A percentile compares a stretch with the other conserved stretches of the same genome.
Evolutionary conservation across 2,329 filamentous ascomycete genomes (phyloP).

Genomic region (Fusarium burgessii): DNA sequence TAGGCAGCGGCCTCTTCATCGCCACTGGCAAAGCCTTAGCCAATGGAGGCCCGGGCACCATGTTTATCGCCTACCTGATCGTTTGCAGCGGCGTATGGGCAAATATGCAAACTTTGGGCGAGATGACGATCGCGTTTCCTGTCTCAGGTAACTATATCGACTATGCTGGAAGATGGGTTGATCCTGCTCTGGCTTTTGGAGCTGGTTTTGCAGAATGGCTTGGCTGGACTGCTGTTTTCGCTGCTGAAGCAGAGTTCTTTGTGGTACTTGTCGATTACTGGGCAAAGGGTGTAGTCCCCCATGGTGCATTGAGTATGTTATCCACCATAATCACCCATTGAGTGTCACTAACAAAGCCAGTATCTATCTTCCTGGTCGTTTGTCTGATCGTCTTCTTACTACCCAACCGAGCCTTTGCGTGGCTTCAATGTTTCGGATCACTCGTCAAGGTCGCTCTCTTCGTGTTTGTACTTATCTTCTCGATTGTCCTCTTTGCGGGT

Average conservation of each 20-base stretch:
- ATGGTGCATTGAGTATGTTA: slow-evolving; percentile 15
- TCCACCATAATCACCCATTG: too few relatives aligned
- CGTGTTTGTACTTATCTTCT: slow-evolving; percentile 30
- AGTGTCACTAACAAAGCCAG: neutral
- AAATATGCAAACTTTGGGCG: slow-evolving; percentile 29
- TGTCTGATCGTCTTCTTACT: slow-evolving; percentile 34
- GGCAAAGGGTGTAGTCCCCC: slow-evolving; percentile 23
- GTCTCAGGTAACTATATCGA: slow-evolving; percentile 37
- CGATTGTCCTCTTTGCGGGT: slow-evolving; percentile 17
- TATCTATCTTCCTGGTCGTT: slow-evolving; percentile 24
- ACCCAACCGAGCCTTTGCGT: slow-evolving; percentile 31
- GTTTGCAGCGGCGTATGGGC: slow-evolving; percentile 38
- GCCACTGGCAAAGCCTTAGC: slow-evolving; percentile 33
- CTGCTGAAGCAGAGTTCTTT: slow-evolving; percentile 35
- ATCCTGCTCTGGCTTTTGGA: slow-evolving; percentile 32
- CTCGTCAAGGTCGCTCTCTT: slow-evolving; percentile 34
- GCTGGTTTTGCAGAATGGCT: slow-evolving; percentile 42
- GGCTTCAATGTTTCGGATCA: slow-evolving; percentile 33
- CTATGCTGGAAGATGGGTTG: slow-evolving; percentile 35
- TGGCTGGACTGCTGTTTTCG: slow-evolving; percentile 36
- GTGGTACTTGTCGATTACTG: slow-evolving; percentile 24
- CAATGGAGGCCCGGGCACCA: slow-evolving; percentile 32
- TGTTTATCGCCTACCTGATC: slow-evolving; percentile 35
- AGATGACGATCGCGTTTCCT: slow-evolving; percentile 39
- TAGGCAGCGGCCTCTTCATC: slow-evolving; percentile 38